Conservation (phyloP, 2,329 filamentous ascomycete genomes). For the Colletotrichum sp. region DNA sequence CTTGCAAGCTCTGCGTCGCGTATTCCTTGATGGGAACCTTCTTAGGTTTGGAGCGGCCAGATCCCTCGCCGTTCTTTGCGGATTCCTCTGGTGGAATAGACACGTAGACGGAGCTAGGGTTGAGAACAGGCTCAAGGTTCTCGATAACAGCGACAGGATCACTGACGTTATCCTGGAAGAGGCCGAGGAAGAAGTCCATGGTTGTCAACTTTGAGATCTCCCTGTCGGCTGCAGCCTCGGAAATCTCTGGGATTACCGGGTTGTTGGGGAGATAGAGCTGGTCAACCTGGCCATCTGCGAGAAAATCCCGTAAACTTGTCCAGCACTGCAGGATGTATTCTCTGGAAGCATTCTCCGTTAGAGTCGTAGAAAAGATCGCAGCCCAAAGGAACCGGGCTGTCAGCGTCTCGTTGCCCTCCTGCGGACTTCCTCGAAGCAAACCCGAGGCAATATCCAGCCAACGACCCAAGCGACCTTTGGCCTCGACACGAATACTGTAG, state of each 20-base stretch:
- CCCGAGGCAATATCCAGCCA: slow-evolving; percentile 58
- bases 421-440: slow-evolving; percentile 42
- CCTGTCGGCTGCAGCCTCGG: slow-evolving; percentile 80
- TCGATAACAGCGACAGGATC: slow-evolving; percentile 88
- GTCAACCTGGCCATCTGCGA: slow-evolving; percentile 43
- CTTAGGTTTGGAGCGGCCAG: slow-evolving; percentile 18
- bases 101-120: slow-evolving; percentile 65
- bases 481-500: slow-evolving; percentile 51
- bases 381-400: slow-evolving; percentile 64
- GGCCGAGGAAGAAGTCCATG: slow-evolving; percentile 91
- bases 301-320: slow-evolving; percentile 60
- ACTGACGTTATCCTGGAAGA: slow-evolving; percentile 83
- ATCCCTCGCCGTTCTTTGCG: slow-evolving; percentile 15
- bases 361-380: slow-evolving; percentile 57
- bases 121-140: slow-evolving; percentile 88
- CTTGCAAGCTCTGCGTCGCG: slow-evolving; percentile 65
- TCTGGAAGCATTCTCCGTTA: slow-evolving; percentile 56
- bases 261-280: slow-evolving; percentile 80
- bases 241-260: slow-evolving; percentile 85
- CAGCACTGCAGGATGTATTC: slow-evolving; percentile 65
- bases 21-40: slow-evolving; percentile 53
- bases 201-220: slow-evolving; percentile 93
- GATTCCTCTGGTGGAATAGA: slow-evolving; percentile 21
- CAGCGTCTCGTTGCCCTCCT: slow-evolving; percentile 41
- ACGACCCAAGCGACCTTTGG: slow-evolving; percentile 52